Evolutionary conservation across 257 asterid species (phyloP).

Genomic region (Petrea volubilis): DNA sequence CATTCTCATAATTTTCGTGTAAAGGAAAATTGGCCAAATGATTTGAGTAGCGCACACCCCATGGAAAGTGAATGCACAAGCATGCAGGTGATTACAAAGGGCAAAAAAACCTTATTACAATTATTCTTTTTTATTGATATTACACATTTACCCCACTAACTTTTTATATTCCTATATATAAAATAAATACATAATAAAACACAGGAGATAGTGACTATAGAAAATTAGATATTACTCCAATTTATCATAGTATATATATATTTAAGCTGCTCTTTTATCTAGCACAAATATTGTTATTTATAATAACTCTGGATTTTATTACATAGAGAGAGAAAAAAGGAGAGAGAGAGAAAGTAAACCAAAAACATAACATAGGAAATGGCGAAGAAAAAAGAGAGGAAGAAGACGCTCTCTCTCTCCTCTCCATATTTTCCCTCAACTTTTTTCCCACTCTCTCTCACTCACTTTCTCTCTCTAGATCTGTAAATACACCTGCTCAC

Average conservation of each 20-base stretch:
- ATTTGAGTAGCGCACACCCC: constrained; percentile 11
- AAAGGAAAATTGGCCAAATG: not conserved
- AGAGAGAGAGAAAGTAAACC: constrained; percentile 30
- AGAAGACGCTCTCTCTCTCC: constrained; percentile 38
- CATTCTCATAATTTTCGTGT: not conserved
- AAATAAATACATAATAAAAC: constrained; percentile 20
- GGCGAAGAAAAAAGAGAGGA: constrained; percentile 52
- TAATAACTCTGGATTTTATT: constrained; percentile 18
- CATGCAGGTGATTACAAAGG: constrained; percentile 3
- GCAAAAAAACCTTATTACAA: not conserved
- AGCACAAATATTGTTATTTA: constrained; percentile 16
- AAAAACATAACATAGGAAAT: constrained; percentile 64
- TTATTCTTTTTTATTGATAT: not conserved
- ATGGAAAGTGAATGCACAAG: constrained; percentile 13
- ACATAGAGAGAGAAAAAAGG: constrained; percentile 9
- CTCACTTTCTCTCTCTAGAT: constrained; percentile 62
- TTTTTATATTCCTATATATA: not conserved
- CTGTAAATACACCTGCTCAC: constrained; percentile 36
- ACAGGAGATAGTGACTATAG: constrained; percentile 23
- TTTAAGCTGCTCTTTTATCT: not conserved
- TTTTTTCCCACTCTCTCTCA: constrained; percentile 33
- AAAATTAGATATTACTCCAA: constrained; percentile 19
- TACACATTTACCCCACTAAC: constrained; percentile 20
- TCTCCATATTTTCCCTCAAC: constrained; percentile 29
- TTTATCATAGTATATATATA: constrained; percentile 13